phyloP scores from a whole-genome alignment of 148 eudicot species.

The Rhododendron ovatum region DNA sequence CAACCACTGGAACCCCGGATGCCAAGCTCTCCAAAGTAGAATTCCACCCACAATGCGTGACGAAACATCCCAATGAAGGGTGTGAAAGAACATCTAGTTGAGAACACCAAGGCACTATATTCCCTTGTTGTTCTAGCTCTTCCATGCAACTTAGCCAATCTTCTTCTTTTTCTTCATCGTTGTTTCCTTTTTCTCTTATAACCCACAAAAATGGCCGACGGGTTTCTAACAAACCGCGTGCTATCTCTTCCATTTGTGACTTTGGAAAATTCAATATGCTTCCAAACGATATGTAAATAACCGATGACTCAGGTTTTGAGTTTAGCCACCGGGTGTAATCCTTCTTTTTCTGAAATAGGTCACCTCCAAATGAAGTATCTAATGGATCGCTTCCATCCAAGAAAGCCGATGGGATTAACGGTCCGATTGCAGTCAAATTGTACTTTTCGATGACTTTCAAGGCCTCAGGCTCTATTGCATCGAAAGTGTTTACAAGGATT shows the following conservation, averaged over 20 bases:
- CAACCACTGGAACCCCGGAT: slow-evolving; percentile 52
- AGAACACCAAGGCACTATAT: slow-evolving; percentile 31
- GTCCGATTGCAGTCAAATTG: no score
- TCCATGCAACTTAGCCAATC: slow-evolving; percentile 27
- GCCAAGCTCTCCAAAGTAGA: slow-evolving; percentile 49
- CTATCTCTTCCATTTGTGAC: not conserved
- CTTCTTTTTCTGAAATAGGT: slow-evolving; percentile 10
- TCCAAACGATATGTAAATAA: no score
- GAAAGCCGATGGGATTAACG: no score
- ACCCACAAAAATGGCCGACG: slow-evolving; percentile 40
- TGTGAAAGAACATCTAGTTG: slow-evolving; percentile 24
- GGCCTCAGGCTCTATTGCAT: no score
- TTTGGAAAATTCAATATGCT: no score
- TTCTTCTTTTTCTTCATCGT: not conserved
- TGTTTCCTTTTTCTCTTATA: slow-evolving; percentile 19
- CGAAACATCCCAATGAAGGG: slow-evolving; percentile 43
- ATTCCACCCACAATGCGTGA: slow-evolving; percentile 58
- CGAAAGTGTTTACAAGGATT: no score
- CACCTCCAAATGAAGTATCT: slow-evolving; percentile 9
- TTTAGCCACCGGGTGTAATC: slow-evolving; percentile 13
- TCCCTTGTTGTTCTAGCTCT: slow-evolving; percentile 32
- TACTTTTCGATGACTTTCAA: no score
- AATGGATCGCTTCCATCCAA: slow-evolving; percentile 12
- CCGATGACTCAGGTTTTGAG: no score
- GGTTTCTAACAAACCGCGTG: not conserved